These are phyloP conservation scores for Epichloe baconii DNA, from an alignment of 2,329 filamentous ascomycete species.

Conservation along the genomic window DNA sequence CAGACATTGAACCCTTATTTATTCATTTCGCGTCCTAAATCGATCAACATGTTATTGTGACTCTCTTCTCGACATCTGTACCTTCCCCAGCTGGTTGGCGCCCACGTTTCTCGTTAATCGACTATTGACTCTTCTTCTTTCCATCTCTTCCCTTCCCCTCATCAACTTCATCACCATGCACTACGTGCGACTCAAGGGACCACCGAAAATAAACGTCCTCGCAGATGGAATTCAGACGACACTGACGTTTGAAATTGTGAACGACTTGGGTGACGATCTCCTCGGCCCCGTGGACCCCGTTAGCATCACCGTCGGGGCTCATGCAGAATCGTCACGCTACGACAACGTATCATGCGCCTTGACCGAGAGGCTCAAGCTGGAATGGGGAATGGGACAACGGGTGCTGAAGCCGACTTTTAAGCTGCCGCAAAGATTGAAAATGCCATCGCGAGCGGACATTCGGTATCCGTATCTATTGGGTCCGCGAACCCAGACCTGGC, in stretches of 20 bases:
- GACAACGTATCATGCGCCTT: slow-evolving; percentile 13
- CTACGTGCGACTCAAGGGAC: slow-evolving; percentile 41
- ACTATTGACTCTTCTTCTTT: background rate
- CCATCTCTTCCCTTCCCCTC: background rate
- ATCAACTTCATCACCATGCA: slow-evolving; percentile 31
- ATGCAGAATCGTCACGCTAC: slow-evolving; percentile 10
- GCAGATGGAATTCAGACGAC: slow-evolving; percentile 20
- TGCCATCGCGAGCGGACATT: slow-evolving; percentile 12
- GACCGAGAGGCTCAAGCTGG: slow-evolving; percentile 14
- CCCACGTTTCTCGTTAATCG: background rate
- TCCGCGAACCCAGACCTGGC: slow-evolving; percentile 12
- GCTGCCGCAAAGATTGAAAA: slow-evolving; percentile 16
- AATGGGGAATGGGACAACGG: slow-evolving; percentile 24
- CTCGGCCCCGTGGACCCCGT: slow-evolving; percentile 32
- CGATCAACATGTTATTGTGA: background rate
- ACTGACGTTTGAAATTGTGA: slow-evolving; percentile 41
- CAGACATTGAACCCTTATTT: background rate
- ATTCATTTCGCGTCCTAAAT: background rate
- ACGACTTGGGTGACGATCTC: slow-evolving; percentile 43
- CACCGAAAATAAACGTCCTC: slow-evolving; percentile 24
- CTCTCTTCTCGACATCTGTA: background rate
- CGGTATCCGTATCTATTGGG: slow-evolving; percentile 17
- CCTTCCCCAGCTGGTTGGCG: background rate
- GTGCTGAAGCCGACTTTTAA: slow-evolving; percentile 24
- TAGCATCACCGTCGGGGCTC: slow-evolving; percentile 25